A percentile compares a stretch with the other conserved stretches of the same genome.
Evolutionary conservation across 2,329 filamentous ascomycete genomes (phyloP).

Genomic region (Nakataea oryzae): DNA sequence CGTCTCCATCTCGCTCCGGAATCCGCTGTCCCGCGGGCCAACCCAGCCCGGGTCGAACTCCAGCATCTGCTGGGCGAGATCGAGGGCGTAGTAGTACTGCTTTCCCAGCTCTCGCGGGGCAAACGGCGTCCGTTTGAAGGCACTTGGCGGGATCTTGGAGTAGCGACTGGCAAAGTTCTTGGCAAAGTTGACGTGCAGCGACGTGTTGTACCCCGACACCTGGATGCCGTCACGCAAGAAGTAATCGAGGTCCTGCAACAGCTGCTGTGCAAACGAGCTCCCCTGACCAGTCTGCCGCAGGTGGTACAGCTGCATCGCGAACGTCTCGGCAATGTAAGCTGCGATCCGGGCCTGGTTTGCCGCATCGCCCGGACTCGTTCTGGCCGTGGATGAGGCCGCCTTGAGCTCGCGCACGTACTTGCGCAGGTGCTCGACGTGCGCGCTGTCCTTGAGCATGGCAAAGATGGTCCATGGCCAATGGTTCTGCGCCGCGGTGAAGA

Average conservation of each 20-base stretch:
- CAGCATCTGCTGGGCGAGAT: conserved; percentile 66
- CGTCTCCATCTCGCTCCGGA: conserved; percentile 69
- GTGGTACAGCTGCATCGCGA: conserved; percentile 85
- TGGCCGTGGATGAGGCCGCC: conserved; percentile 38
- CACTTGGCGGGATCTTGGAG: conserved; percentile 57
- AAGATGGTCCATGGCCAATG: conserved; percentile 94
- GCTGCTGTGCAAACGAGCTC: conserved; percentile 53
- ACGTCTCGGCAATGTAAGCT: conserved; percentile 74
- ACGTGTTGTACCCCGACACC: conserved; percentile 77
- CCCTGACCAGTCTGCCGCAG: conserved; percentile 65
- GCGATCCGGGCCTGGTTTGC: conserved; percentile 62
- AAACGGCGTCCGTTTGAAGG: conserved; percentile 69
- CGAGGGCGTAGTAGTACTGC: conserved; percentile 76
- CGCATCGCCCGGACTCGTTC: conserved; percentile 43
- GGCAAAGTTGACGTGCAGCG: conserved; percentile 74
- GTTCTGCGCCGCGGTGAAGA: conserved; percentile 80
- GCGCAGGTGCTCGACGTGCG: conserved; percentile 63
- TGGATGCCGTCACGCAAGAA: conserved; percentile 68
- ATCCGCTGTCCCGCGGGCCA: conserved; percentile 59
- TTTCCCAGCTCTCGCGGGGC: conserved; percentile 56
- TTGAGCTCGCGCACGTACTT: conserved; percentile 54
- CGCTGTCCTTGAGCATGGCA: conserved; percentile 61
- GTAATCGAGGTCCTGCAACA: conserved; percentile 69
- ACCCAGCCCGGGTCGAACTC: conserved; percentile 69
- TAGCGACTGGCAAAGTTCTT: conserved; percentile 78